Conservation (phyloP, 495 filamentous ascomycete species). For the Cairneyella variabilis region DNA sequence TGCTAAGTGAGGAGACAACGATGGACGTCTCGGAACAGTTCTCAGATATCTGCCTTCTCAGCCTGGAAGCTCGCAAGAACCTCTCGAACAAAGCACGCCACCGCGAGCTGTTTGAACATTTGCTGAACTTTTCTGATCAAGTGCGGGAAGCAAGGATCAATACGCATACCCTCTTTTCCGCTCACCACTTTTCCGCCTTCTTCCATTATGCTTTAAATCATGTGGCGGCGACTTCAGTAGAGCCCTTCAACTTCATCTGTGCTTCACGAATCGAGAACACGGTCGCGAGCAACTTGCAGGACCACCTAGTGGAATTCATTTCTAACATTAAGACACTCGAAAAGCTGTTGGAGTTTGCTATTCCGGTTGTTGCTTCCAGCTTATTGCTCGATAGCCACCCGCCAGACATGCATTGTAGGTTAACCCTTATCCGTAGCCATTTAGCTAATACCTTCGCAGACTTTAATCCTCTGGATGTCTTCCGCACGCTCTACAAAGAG, state of each 20-base stretch:
- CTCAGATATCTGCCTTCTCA: slow-evolving; percentile 25
- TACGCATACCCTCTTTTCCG: slow-evolving; percentile 21
- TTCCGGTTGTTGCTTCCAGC: slow-evolving; percentile 28
- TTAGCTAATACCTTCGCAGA: slow-evolving; percentile 12
- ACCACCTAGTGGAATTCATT: slow-evolving; percentile 15
- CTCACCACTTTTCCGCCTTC: slow-evolving; percentile 23
- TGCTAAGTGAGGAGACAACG: slow-evolving; percentile 15
- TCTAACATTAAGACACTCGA: slow-evolving; percentile 17
- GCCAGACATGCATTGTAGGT: slow-evolving; percentile 29
- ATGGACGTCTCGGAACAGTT: slow-evolving; percentile 20
- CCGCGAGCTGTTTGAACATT: slow-evolving; percentile 7
- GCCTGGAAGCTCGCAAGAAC: slow-evolving; percentile 9
- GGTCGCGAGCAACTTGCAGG: not conserved
- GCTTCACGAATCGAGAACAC: slow-evolving; percentile 11
- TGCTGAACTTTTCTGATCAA: slow-evolving; percentile 12
- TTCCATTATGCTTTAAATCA: slow-evolving; percentile 24
- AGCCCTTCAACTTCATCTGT: slow-evolving; percentile 27
- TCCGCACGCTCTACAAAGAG: slow-evolving; percentile 21
- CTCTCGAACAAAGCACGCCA: slow-evolving; percentile 6
- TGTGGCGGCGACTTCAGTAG: slow-evolving; percentile 8
- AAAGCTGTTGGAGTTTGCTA: slow-evolving; percentile 15
- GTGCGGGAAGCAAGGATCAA: slow-evolving; percentile 2
- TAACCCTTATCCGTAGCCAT: not conserved
- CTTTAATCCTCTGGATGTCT: slow-evolving; percentile 23
- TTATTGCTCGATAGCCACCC: slow-evolving; percentile 33